Evolutionary conservation across 2,329 filamentous ascomycete genomes (phyloP).

Genomic region (Helotiales sp.): DNA sequence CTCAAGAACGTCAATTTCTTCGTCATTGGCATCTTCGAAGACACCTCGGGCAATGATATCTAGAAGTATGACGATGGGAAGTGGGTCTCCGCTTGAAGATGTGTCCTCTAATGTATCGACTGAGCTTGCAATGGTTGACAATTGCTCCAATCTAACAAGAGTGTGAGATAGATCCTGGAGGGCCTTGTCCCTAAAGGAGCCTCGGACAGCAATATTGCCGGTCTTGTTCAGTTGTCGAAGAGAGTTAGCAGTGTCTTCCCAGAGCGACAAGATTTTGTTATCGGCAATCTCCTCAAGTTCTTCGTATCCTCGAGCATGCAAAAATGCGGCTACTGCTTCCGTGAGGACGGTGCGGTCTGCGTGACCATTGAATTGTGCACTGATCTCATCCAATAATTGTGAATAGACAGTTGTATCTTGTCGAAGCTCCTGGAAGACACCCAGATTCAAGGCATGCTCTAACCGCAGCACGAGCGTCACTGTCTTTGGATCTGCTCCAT

Average conservation of each 20-base stretch:
- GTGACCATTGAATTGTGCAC: constrained; percentile 92
- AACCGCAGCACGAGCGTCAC: constrained; percentile 85
- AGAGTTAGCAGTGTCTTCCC: constrained; percentile 81
- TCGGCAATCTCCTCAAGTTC: constrained; percentile 88
- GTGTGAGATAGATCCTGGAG: constrained; percentile 75
- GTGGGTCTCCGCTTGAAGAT: constrained; percentile 51
- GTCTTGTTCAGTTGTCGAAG: constrained; percentile 68
- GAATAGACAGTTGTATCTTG: constrained; percentile 84
- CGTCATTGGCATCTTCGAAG: constrained; percentile 65
- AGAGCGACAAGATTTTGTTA: constrained; percentile 77
- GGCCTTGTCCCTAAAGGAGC: constrained; percentile 67
- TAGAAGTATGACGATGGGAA: constrained; percentile 71
- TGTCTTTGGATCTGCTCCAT: constrained; percentile 85
- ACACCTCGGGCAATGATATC: constrained; percentile 76
- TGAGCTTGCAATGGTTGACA: constrained; percentile 80
- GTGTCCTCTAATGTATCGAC: constrained; percentile 79
- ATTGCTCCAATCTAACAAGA: constrained; percentile 78
- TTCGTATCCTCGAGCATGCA: constrained; percentile 85
- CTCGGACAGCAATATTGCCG: constrained; percentile 72
- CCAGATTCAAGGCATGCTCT: constrained; percentile 84
- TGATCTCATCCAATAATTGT: constrained; percentile 85
- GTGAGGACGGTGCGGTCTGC: constrained; percentile 83
- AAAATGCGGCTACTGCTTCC: constrained; percentile 80
- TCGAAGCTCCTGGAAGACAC: constrained; percentile 85
- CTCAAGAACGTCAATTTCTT: constrained; percentile 76